Evolutionary conservation across 495 filamentous ascomycete genomes (phyloP).

Genomic region (Penicillium macrosclerotiorum): DNA sequence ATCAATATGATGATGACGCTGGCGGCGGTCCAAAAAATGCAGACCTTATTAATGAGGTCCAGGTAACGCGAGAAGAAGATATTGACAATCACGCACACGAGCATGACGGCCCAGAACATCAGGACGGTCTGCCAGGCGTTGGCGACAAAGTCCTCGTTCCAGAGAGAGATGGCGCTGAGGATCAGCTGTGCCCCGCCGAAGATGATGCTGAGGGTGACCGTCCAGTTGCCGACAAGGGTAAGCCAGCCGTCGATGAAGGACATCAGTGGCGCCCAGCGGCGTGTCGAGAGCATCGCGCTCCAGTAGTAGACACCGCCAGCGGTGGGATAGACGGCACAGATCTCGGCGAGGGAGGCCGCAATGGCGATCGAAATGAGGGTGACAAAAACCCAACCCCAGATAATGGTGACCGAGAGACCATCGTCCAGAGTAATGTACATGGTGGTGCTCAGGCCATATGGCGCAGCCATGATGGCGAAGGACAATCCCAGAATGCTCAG

Average conservation of each 20-base stretch:
- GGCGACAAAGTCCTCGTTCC: constrained; percentile 59
- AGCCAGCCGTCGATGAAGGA: constrained; percentile 75
- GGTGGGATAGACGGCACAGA: constrained; percentile 71
- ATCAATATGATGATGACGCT: constrained; percentile 62
- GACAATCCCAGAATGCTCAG: constrained; percentile 61
- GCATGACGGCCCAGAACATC: constrained; percentile 64
- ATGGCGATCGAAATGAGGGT: constrained; percentile 69
- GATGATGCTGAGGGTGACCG: constrained; percentile 48
- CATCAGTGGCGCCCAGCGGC: constrained; percentile 59
- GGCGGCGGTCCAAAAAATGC: constrained; percentile 63
- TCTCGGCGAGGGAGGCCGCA: constrained; percentile 73
- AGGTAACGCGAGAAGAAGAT: constrained; percentile 56
- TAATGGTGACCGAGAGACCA: constrained; percentile 62
- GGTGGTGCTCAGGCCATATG: constrained; percentile 69
- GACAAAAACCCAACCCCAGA: constrained; percentile 70
- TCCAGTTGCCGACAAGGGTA: constrained; percentile 70
- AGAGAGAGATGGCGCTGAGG: constrained; percentile 58
- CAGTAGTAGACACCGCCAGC: constrained; percentile 71
- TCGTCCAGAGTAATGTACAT: constrained; percentile 65
- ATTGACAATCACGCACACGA: constrained; percentile 56
- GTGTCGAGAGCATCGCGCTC: constrained; percentile 61
- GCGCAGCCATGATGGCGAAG: constrained; percentile 59
- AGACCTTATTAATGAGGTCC: constrained; percentile 65
- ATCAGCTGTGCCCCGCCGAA: constrained; percentile 59
- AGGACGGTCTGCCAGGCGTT: constrained; percentile 62